Percentiles rank a stretch among this genome's conserved stretches.
These are phyloP conservation scores for Podospora pseudoanserina DNA, from an alignment of 495 filamentous ascomycete genomes.

Conservation along the genomic window DNA sequence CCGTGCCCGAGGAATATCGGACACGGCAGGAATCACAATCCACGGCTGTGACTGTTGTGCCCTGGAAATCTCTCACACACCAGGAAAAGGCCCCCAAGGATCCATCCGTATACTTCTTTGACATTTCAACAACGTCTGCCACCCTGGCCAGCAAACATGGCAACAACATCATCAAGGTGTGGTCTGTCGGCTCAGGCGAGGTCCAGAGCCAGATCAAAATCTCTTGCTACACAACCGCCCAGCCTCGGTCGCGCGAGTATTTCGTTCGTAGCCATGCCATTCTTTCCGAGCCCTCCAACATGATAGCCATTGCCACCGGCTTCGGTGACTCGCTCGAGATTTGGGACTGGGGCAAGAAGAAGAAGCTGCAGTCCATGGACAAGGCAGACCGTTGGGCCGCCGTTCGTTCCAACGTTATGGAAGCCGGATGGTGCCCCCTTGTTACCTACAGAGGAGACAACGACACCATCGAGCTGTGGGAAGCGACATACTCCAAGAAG, in stretches of 20 bases:
- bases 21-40: slow-evolving; percentile 13
- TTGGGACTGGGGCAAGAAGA: slow-evolving; percentile 38
- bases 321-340: slow-evolving; percentile 38
- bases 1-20: slow-evolving; percentile 4
- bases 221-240: slow-evolving; percentile 34
- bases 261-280: slow-evolving; percentile 39
- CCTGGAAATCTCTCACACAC: slow-evolving; percentile 28
- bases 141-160: slow-evolving; percentile 34
- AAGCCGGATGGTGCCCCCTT: slow-evolving; percentile 30
- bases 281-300: slow-evolving; percentile 32
- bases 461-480: slow-evolving; percentile 53
- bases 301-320: slow-evolving; percentile 34
- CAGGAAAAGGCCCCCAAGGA: slow-evolving; percentile 31
- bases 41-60: slow-evolving; percentile 15
- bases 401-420: slow-evolving; percentile 33
- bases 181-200: slow-evolving; percentile 32
- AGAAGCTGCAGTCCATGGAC: slow-evolving; percentile 34
- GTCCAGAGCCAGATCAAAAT: slow-evolving; percentile 33
- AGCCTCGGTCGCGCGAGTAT: slow-evolving; percentile 36
- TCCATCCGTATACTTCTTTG: slow-evolving; percentile 30
- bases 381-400: slow-evolving; percentile 36
- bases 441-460: slow-evolving; percentile 30
- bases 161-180: slow-evolving; percentile 38
- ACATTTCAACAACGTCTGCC: slow-evolving; percentile 27
- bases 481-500: slow-evolving; percentile 71